Conservation (phyloP, 768 basidiomycete species). For the Termitomyces sp. region DNA sequence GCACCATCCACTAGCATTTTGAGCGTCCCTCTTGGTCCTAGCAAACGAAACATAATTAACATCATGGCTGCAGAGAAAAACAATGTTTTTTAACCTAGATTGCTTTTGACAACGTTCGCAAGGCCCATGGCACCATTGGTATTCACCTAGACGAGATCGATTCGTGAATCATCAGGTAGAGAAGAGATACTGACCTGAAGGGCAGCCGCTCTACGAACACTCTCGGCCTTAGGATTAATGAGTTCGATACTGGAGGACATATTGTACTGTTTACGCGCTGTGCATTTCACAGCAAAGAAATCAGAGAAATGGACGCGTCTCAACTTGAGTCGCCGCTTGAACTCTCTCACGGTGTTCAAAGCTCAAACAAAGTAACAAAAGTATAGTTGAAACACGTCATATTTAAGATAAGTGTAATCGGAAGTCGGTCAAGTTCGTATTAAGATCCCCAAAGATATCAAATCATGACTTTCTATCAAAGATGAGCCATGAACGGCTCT, state of each 20-base stretch:
- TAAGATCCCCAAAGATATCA: neutral
- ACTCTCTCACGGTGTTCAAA: neutral
- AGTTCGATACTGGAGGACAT: slow-evolving; percentile 86
- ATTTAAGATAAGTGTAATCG: too few relatives aligned
- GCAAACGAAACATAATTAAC: slow-evolving; percentile 8
- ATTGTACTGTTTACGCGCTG: slow-evolving; percentile 19
- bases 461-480: neutral
- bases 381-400: too few relatives aligned
- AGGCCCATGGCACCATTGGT: slow-evolving; percentile 95
- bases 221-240: slow-evolving; percentile 96
- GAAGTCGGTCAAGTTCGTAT: neutral
- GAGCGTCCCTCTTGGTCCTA: slow-evolving; percentile 93
- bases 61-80: neutral
- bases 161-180: neutral
- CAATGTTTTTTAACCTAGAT: slow-evolving; percentile 63
- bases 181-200: slow-evolving; percentile 60
- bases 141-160: slow-evolving; percentile 58
- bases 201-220: slow-evolving; percentile 83
- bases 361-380: too few relatives aligned
- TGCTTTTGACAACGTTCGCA: slow-evolving; percentile 94
- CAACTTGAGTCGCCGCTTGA: slow-evolving; percentile 23
- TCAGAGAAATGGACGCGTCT: slow-evolving; percentile 17
- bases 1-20: slow-evolving; percentile 99
- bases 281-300: slow-evolving; percentile 16
- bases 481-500: neutral